Evolutionary conservation across 345 rosid species (phyloP), one percentile per base, ranked within the genome.

Genomic region (Acer saccharum): DNA sequence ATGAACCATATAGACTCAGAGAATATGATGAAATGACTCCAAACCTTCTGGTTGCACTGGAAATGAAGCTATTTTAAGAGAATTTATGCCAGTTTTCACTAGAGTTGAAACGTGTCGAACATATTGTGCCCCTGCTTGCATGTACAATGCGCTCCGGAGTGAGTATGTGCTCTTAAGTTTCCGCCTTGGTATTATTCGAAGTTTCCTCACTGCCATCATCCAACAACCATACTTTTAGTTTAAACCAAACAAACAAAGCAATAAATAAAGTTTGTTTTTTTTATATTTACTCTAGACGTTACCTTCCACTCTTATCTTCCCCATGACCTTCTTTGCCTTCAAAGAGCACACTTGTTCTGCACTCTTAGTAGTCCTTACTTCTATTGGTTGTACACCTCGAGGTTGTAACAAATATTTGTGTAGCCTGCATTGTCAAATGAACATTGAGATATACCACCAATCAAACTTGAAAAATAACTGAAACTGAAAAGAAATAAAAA

Each of bases 241-340:
- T 64, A 64, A 77, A 57, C 60, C 50, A 43, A 7, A 20, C 17
- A 25, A 27, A 35, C 46, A 39, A 50, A 32, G 11, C 12, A 20
- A 60, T 20, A n/a, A 7, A 60, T n/a, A 3, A 16, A 6, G 12
- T 74, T 64, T 44, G 62, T 17, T 65, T 0, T 0, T 27, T 74
- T 29, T 20, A 7, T 18, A 9, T 60, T 9, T 60, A 60, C 64
- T 60, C 4, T 21, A 74, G n/a, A 81, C 11, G 68, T 76, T 84
- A 95, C 99, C 98, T 87, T 95, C 99, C 67, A 93, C 94, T 88
- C 87, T 87, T 80, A 93, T 85, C 88, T 93, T 92, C 70, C 98
- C 93, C 54, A 87, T 88, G 23, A 91, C 82, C 71, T 84, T 92
- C 82, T 91, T 93, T 68, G 81, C 52, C 85, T 89, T 92, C 78